Percentiles rank a stretch among this genome's conserved stretches.
Conservation (phyloP, 1,284 basidiomycete species). For the Ustilago vetiveriae region DNA sequence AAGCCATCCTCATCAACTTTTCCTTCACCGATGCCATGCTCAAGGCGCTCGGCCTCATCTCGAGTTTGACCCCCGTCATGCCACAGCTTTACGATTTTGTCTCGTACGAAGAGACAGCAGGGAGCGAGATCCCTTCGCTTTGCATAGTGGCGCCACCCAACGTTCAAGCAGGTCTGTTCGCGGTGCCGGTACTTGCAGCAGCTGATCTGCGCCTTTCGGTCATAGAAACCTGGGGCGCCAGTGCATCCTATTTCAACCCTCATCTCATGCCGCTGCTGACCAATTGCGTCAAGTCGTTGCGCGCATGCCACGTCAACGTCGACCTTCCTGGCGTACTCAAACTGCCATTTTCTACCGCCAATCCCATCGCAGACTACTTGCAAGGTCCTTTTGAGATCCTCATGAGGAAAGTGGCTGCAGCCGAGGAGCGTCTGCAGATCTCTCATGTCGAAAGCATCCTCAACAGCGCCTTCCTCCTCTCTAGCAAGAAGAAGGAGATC, state of each 20-base stretch:
- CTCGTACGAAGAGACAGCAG: slow-evolving; percentile 26
- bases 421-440: slow-evolving; percentile 36
- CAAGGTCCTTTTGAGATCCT: slow-evolving; percentile 44
- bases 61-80: slow-evolving; percentile 36
- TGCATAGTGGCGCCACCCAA: slow-evolving; percentile 38
- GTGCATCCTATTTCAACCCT: slow-evolving; percentile 41
- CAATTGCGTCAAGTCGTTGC: slow-evolving; percentile 43
- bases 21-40: slow-evolving; percentile 38
- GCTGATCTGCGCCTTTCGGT: slow-evolving; percentile 38
- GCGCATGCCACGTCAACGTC: slow-evolving; percentile 35
- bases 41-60: slow-evolving; percentile 32
- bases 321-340: slow-evolving; percentile 34
- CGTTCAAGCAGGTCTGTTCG: slow-evolving; percentile 38
- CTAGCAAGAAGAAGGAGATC: slow-evolving; percentile 34
- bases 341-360: slow-evolving; percentile 34
- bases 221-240: slow-evolving; percentile 41
- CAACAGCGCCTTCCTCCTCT: slow-evolving; percentile 19
- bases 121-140: slow-evolving; percentile 38
- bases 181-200: slow-evolving; percentile 34
- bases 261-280: slow-evolving; percentile 35
- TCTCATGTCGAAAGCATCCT: slow-evolving; percentile 39
- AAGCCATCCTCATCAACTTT: slow-evolving; percentile 41
- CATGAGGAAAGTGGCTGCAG: slow-evolving; percentile 33
- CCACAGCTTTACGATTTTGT: slow-evolving; percentile 44
- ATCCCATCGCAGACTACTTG: slow-evolving; percentile 32